Evolutionary conservation across 129 eudicot genomes (phyloP).

Genomic region (Erigeron canadensis): DNA sequence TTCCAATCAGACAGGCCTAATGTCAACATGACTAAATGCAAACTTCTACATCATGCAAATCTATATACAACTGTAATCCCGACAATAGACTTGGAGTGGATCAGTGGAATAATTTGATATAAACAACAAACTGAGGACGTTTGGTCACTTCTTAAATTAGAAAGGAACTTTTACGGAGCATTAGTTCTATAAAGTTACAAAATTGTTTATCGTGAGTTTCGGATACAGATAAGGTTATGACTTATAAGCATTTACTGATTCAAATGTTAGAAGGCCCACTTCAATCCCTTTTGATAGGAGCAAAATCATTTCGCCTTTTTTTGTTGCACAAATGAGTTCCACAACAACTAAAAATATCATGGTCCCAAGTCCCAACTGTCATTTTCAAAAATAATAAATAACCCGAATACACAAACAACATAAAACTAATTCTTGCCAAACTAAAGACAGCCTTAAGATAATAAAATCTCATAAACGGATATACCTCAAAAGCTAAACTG

Average conservation of each 20-base stretch:
- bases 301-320: constrained; percentile 9
- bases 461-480: too few relatives aligned
- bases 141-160: neutral
- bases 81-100: neutral
- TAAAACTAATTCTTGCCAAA: too few relatives aligned
- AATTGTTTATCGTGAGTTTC: neutral
- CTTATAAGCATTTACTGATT: neutral
- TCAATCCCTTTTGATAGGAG: neutral
- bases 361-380: neutral
- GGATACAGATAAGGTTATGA: neutral
- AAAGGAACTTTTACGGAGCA: neutral
- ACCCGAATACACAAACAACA: neutral
- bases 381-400: neutral
- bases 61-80: too few relatives aligned
- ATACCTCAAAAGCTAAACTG: too few relatives aligned
- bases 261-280: constrained; percentile 4
- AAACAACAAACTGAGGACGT: neutral
- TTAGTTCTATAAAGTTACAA: neutral
- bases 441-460: too few relatives aligned
- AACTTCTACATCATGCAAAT: too few relatives aligned
- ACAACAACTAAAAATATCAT: neutral
- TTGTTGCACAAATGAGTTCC: neutral
- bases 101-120: neutral
- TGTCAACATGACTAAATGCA: neutral
- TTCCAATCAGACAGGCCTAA: neutral